Evolutionary conservation across 495 filamentous ascomycete genomes (phyloP), one percentile per base, ranked within the genome.

Genomic region (Hyaloscypha finlandica): DNA sequence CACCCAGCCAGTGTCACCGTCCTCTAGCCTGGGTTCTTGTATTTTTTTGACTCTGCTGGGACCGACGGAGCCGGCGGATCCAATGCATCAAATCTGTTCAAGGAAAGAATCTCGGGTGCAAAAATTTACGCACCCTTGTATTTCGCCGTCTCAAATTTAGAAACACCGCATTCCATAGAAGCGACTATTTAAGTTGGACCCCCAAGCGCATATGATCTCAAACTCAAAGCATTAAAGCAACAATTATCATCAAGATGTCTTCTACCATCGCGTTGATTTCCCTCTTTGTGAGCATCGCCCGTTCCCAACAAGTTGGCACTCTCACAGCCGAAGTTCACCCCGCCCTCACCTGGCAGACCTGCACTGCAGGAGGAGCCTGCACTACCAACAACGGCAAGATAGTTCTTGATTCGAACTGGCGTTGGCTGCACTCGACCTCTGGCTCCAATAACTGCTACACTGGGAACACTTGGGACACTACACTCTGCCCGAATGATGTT

Each of bases 341-440:
- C 20, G 74, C 79, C 54, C 66, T 91, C 68, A 82, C 80, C 64
- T 87, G 84, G 76, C 76, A 81, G 66, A 83, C 79, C 56, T 91
- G 88, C 75, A 80, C 81, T 14, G 75, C 70, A 37, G 66, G 68
- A 33, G 82, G 77, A 39, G 84, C 80, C 56, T 90, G 88, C 77
- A 80, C 80, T 22, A 74, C 77, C 42, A 74, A 78, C 59, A 67
- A 75, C 39, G 85, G 83, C 54, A 82, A 80, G 31, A 74, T 91
- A 59, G 86, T 88, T 33, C 78, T 90, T 35, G 89, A 91, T 74
- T 74, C 87, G 63, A 89, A 88, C 74, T 90, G 86, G 82, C 83
- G 86, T 31, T 86, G 84, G 84, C 69, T 86, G 32, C 86, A 89
- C 70, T 73, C 74, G 0, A 76, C 74, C 22, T 73, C 75, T 54